A percentile compares a stretch with the other conserved stretches of the same genome.
Conservation (phyloP, 805 yeast species). For the Myxozyma monticola region DNA sequence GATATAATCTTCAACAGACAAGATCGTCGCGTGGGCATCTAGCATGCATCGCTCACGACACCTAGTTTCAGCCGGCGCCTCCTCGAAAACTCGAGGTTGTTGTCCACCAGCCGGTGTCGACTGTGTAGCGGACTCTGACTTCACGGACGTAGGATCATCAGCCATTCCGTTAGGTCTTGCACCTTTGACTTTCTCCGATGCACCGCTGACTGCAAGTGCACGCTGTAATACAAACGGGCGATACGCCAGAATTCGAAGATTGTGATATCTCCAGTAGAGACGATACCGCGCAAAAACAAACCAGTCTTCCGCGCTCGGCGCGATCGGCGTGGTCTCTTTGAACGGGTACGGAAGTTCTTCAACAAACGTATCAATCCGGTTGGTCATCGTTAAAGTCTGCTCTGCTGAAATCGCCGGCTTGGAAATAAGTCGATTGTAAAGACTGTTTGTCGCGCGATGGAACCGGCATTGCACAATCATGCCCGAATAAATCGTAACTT, state of each 20-base stretch:
- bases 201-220: conserved; percentile 39
- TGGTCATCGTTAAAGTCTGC: conserved; percentile 53
- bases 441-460: conserved; percentile 49
- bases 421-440: conserved; percentile 51
- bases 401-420: conserved; percentile 50
- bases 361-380: conserved; percentile 45
- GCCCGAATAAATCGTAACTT: conserved; percentile 60
- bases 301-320: conserved; percentile 49
- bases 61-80: conserved; percentile 45
- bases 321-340: conserved; percentile 43
- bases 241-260: conserved; percentile 55
- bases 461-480: conserved; percentile 56
- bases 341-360: conserved; percentile 50
- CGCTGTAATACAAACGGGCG: conserved; percentile 60
- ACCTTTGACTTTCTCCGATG: conserved; percentile 5
- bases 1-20: conserved; percentile 44
- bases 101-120: background rate
- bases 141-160: background rate
- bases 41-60: conserved; percentile 54
- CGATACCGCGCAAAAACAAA: conserved; percentile 53
- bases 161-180: background rate
- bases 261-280: conserved; percentile 59
- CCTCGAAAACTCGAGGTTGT: conserved; percentile 8
- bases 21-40: conserved; percentile 54
- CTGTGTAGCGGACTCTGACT: background rate